Percentiles rank a stretch among this genome's conserved stretches.
phyloP scores from a whole-genome alignment of 805 yeast genomes.

The Kodamaea lidongshanica region DNA sequence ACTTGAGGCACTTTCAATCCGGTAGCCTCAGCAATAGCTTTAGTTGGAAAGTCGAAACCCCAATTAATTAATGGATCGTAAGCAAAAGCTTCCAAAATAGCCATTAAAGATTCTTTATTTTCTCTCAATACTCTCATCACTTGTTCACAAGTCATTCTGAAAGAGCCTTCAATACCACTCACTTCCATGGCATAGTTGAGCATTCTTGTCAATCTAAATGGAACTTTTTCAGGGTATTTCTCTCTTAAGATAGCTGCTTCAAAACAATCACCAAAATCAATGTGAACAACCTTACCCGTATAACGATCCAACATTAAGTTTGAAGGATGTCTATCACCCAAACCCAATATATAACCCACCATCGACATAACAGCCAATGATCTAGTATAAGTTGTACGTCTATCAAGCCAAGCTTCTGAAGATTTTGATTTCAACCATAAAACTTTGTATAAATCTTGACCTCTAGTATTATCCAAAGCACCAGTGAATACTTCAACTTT shows the following conservation, averaged over 20 bases:
- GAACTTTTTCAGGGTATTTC: slow-evolving; percentile 96
- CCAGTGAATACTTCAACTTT: slow-evolving; percentile 96
- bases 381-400: slow-evolving; percentile 93
- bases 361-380: slow-evolving; percentile 98
- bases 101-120: slow-evolving; percentile 95
- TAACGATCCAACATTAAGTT: slow-evolving; percentile 90
- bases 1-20: slow-evolving; percentile 63
- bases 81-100: slow-evolving; percentile 95
- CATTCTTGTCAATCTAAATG: slow-evolving; percentile 95
- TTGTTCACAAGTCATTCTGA: slow-evolving; percentile 92
- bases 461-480: slow-evolving; percentile 90
- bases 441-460: slow-evolving; percentile 92
- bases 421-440: slow-evolving; percentile 94
- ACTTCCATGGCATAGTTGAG: slow-evolving; percentile 98
- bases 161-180: slow-evolving; percentile 96
- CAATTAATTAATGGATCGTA: slow-evolving; percentile 97
- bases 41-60: slow-evolving; percentile 93
- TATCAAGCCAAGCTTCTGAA: slow-evolving; percentile 95
- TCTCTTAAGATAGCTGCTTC: slow-evolving; percentile 97
- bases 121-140: slow-evolving; percentile 93
- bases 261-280: slow-evolving; percentile 98
- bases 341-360: slow-evolving; percentile 95
- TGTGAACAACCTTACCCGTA: slow-evolving; percentile 94
- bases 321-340: slow-evolving; percentile 97
- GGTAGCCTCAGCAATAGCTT: slow-evolving; percentile 66